Conservation (phyloP, 164 flowering plant genomes). For the Echeveria elegans region DNA sequence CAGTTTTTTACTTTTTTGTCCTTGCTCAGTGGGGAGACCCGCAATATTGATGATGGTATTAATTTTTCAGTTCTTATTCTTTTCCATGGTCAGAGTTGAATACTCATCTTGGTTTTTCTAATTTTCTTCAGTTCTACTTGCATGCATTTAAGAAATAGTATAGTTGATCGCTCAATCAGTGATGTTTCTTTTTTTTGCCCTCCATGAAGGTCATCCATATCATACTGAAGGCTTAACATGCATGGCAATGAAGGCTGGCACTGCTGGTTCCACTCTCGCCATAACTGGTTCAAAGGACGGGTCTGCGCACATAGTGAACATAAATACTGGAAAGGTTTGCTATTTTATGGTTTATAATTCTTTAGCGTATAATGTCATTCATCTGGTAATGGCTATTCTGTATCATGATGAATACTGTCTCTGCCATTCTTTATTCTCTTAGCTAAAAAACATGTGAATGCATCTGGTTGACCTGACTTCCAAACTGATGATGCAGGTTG, state of each 20-base stretch:
- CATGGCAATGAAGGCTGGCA: constrained; percentile 57
- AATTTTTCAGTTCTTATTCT: background rate
- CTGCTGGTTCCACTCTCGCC: constrained; percentile 64
- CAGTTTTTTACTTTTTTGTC: no score
- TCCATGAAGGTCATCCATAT: constrained; percentile 62
- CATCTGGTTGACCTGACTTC: background rate
- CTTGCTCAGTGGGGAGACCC: no score
- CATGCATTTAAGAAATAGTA: background rate
- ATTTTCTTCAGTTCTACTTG: background rate
- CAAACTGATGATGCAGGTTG: constrained; percentile 39
- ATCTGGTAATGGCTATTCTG: no score
- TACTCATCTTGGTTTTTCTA: background rate
- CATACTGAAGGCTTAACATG: constrained; percentile 78
- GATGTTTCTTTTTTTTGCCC: background rate
- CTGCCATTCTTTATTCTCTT: no score
- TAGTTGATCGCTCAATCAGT: background rate
- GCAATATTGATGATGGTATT: background rate
- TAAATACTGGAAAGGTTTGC: constrained; percentile 68
- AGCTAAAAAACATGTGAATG: background rate
- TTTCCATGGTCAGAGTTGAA: background rate
- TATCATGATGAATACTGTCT: no score
- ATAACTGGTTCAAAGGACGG: constrained; percentile 73
- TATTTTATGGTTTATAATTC: background rate
- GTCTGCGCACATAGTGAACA: constrained; percentile 65
- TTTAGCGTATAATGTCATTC: no score